Base-by-base conservation (phyloP, 2,329 filamentous ascomycete genomes). In the Ascomycota sp. region DNA sequence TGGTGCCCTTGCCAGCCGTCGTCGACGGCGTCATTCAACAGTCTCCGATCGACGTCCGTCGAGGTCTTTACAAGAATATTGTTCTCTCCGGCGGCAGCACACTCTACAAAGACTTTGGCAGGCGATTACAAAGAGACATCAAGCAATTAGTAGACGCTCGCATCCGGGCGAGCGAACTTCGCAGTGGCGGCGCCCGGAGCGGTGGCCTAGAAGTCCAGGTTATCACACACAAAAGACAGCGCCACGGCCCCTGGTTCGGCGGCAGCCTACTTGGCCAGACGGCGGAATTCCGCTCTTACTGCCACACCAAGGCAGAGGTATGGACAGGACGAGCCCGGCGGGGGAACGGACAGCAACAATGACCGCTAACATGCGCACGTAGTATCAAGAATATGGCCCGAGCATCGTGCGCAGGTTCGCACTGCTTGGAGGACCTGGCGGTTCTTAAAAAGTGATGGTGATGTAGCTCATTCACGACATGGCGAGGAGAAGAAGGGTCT, bases 31-130 rank as follows among this genome's bases (percentile, higher is more conserved):
- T 95, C 41, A 98, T 98, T 47, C 89, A 98, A 58, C 86, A 83
- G 36, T 92, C 86, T 27, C 89, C 89, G 30, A 98, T 98, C 47
- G 89, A 98, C 51, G 91, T 98, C 31, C 78, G 89, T 49, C 74
- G 89, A 58, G 89, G 89, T 30, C 67, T 98, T 28, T 98, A 98
- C 71, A 98, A 98, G 72, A 98, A 98, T 60, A 98, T 98, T 58
- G 89, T 98, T 27, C 66, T 98, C 28, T 95, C 86, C 4, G 89
- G 89, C 52, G 89, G 89, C 47, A 93, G 84, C 44, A 98, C 89
- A 16, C 64, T 98, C 40, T 98, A 95, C 70, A 93, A 95, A 59
- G 84, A 98, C 58, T 98, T 98, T 57, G 89, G 89, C 24, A 74
- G 89, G 43, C 73, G 89, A 52, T 66, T 98, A 62, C 91, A 98